Evolutionary conservation across 2,329 filamentous ascomycete genomes (phyloP), one percentile per base, ranked within the genome.

Genomic region (Cladosporium austrohemisphaericum): DNA sequence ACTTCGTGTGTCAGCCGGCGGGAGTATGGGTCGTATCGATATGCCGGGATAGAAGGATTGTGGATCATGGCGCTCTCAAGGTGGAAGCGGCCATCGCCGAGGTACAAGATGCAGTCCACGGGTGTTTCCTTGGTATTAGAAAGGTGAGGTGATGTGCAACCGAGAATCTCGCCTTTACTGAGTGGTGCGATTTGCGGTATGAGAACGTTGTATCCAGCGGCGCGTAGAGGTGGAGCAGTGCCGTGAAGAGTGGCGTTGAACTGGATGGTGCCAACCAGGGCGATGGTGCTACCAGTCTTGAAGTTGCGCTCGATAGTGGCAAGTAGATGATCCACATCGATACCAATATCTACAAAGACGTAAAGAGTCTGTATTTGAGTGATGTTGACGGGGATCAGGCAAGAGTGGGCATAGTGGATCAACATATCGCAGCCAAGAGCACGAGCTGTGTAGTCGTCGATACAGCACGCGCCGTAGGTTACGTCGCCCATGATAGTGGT

Each of bases 1-100:
- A 80, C 85, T 71, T 98, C 94, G 56, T 88, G 84, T 2, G 92
- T 96, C 22, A 98, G 79, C 51, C 88, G 89, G 41, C 92, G 82
- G 9, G 90, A 93, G 71, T 98, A 98, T 0, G 94, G 93, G 65
- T 98, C 93, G 68, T 98, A 98, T 55, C 93, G 81, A 71, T 96
- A 98, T 2, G 94, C 92, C 1, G 92, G 88, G 28, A 96, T 81
- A 4, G 76, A 71, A 0, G 94, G 93, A 70, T 98, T 98, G 65
- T 97, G 93, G 57, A 98, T 98, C 92, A 98, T 98, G 63, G 94
- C 92, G 62, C 88, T 94, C 70, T 98, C 93, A 35, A 98, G 85
- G 67, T 98, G 93, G 74, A 96, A 96, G 52, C 91, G 81, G 10
- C 91, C 91, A 64, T 96, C 91, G 38, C 91, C 91, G 11, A 96